phyloP scores from a whole-genome alignment of 192 early-diverging fungal genomes.

The Mortierella hygrophila region DNA sequence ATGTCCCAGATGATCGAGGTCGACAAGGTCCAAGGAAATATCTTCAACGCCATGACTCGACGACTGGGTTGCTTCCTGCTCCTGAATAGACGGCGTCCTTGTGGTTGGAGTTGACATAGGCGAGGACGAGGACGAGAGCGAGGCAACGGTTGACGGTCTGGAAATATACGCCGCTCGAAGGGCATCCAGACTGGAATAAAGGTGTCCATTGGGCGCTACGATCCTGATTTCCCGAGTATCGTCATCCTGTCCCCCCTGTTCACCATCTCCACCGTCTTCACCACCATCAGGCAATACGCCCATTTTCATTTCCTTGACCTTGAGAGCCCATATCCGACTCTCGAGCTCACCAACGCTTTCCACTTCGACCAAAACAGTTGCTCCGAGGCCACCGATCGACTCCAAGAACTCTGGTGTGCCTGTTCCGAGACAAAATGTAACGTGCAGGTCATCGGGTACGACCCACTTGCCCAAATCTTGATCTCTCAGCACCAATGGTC shows the following conservation, averaged over 20 bases:
- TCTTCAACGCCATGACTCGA: background rate
- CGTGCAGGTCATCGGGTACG: conserved; percentile 45
- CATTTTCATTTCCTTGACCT: conserved; percentile 32
- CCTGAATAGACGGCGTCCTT: background rate
- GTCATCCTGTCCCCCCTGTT: background rate
- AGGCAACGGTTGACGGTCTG: background rate
- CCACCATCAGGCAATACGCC: background rate
- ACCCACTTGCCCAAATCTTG: conserved; percentile 43
- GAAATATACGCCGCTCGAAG: conserved; percentile 14
- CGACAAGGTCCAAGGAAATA: background rate
- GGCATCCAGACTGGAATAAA: conserved; percentile 15
- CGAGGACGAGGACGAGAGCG: background rate
- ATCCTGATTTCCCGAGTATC: conserved; percentile 5
- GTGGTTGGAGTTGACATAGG: background rate
- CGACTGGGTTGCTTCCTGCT: background rate
- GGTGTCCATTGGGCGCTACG: conserved; percentile 36
- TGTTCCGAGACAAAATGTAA: conserved; percentile 30
- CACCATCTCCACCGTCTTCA: background rate
- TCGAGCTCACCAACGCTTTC: conserved; percentile 31
- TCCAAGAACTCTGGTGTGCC: conserved; percentile 19
- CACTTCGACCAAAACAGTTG: conserved; percentile 35
- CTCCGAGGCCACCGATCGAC: conserved; percentile 31
- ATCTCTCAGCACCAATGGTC: conserved; percentile 8
- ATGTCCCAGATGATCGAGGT: conserved; percentile 28
- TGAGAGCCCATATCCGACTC: conserved; percentile 37